Evolutionary conservation across 2,329 filamentous ascomycete species (phyloP).

Genomic region (Microdochium bolleyi): DNA sequence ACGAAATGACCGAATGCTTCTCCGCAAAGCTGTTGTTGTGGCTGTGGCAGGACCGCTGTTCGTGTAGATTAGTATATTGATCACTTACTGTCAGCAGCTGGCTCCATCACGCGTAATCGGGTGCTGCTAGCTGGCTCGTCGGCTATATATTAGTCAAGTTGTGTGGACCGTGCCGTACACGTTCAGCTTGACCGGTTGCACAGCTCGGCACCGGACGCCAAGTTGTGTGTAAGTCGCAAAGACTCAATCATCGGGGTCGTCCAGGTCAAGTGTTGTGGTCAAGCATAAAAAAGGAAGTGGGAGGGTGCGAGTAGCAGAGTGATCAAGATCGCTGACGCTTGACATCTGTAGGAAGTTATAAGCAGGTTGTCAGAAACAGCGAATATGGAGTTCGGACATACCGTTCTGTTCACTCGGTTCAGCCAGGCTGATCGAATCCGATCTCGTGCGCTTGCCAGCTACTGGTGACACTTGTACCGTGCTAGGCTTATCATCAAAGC

Average conservation of each 20-base stretch:
- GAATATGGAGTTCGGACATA: slow-evolving; percentile 8
- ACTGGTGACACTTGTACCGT: slow-evolving; percentile 25
- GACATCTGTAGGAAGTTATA: slow-evolving; percentile 29
- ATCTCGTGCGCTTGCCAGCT: slow-evolving; percentile 17
- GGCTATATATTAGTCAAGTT: not conserved
- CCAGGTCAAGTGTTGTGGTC: not conserved
- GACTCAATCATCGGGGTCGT: too few relatives aligned
- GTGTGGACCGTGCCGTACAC: not conserved
- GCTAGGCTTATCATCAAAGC: slow-evolving; percentile 9
- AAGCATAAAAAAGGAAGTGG: not conserved
- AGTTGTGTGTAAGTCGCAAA: too few relatives aligned
- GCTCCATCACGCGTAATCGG: too few relatives aligned
- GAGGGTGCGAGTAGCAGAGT: slow-evolving; percentile 7
- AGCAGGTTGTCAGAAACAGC: not conserved
- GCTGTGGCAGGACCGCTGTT: not conserved
- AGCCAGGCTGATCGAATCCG: slow-evolving; percentile 15
- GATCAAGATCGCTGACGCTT: slow-evolving; percentile 43
- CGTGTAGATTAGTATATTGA: not conserved
- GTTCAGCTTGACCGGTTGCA: too few relatives aligned
- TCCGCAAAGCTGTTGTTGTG: not conserved
- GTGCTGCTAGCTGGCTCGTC: too few relatives aligned
- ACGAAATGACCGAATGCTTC: not conserved
- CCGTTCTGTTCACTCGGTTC: slow-evolving; percentile 17
- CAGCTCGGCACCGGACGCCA: too few relatives aligned
- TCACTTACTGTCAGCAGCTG: not conserved